These are phyloP conservation scores for Syzygium grande DNA, from an alignment of 345 rosid genomes.

Conservation along the genomic window DNA sequence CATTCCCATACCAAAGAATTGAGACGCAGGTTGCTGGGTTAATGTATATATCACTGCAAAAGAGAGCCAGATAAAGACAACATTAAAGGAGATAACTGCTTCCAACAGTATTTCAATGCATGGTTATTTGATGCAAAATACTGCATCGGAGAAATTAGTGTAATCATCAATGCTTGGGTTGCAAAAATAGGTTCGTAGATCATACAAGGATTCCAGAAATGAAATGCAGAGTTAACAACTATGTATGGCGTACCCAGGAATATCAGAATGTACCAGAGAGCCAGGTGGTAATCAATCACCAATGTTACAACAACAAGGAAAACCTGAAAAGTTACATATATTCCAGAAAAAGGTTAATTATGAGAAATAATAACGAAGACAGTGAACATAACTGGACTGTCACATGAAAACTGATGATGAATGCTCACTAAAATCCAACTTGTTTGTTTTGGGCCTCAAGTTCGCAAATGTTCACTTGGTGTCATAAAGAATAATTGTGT, in stretches of 20 bases:
- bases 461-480: neutral
- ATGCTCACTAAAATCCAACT: neutral
- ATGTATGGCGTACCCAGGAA: slow-evolving; percentile 43
- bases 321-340: slow-evolving; percentile 32
- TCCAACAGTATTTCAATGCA: neutral
- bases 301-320: slow-evolving; percentile 57
- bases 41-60: slow-evolving; percentile 59
- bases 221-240: neutral
- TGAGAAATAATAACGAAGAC: neutral
- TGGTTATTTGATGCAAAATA: neutral
- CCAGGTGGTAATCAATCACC: slow-evolving; percentile 61
- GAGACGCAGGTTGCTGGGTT: slow-evolving; percentile 60
- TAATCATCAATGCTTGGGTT: neutral
- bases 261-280: slow-evolving; percentile 53
- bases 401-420: neutral
- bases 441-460: neutral
- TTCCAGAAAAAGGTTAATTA: neutral
- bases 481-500: neutral
- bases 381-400: neutral
- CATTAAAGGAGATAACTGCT: neutral
- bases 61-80: neutral
- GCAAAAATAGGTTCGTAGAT: neutral
- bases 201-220: neutral
- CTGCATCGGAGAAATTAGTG: neutral
- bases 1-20: slow-evolving; percentile 46